A percentile compares a stretch with the other conserved stretches of the same genome.
Evolutionary conservation across 768 basidiomycete genomes (phyloP).

Genomic region (Trametes cubensis): DNA sequence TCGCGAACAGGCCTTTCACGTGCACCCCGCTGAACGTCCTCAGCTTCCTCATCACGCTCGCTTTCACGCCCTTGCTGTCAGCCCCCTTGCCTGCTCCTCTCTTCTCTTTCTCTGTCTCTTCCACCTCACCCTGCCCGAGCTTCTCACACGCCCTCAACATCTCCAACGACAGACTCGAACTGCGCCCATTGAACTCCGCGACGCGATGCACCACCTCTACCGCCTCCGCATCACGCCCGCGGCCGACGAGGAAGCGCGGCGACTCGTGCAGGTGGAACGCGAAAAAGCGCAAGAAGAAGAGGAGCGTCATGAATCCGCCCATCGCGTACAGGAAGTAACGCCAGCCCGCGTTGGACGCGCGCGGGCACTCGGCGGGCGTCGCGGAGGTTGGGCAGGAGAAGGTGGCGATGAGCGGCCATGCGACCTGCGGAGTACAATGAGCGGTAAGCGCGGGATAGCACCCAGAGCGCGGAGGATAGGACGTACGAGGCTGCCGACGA

Average conservation of each 20-base stretch:
- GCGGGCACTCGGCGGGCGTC: conserved; percentile 42
- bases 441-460: no score
- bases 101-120: background rate
- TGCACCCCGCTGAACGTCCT: conserved; percentile 44
- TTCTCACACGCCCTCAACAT: conserved; percentile 39
- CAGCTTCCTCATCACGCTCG: conserved; percentile 45
- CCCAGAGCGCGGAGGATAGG: no score
- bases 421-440: conserved; percentile 43
- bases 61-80: conserved; percentile 40
- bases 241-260: conserved; percentile 73
- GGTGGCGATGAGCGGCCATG: conserved; percentile 74
- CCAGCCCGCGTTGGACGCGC: conserved; percentile 69
- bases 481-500: conserved; percentile 53
- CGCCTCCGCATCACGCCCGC: conserved; percentile 62
- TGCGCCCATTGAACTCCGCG: conserved; percentile 61
- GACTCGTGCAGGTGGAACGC: conserved; percentile 68
- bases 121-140: conserved; percentile 12
- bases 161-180: conserved; percentile 51
- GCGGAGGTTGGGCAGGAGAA: conserved; percentile 52
- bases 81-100: conserved; percentile 21
- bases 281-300: conserved; percentile 66
- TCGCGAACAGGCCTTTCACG: conserved; percentile 52
- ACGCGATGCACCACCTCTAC: conserved; percentile 64
- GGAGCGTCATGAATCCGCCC: conserved; percentile 68
- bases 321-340: conserved; percentile 74